Conservation (phyloP, 2,329 filamentous ascomycete genomes). For the Paecilomyces dactylethromorphus region DNA sequence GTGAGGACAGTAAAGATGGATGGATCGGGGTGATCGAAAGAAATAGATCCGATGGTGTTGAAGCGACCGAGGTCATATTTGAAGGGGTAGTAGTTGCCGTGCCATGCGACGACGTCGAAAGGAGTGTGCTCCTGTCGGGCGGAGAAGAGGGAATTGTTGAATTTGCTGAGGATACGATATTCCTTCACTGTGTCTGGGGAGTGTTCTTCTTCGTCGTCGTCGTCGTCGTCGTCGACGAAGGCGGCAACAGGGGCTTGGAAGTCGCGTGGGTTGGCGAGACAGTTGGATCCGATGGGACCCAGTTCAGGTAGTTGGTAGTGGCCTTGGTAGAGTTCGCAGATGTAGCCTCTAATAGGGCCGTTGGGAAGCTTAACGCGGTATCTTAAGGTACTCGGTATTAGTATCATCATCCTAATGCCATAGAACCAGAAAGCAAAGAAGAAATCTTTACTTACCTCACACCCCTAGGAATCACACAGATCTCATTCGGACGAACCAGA, state of each 20-base stretch:
- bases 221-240: constrained; percentile 57
- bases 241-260: constrained; percentile 66
- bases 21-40: constrained; percentile 71
- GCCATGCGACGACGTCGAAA: constrained; percentile 75
- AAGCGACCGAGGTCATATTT: constrained; percentile 77
- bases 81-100: constrained; percentile 72
- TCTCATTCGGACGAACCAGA: constrained; percentile 71
- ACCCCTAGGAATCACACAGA: constrained; percentile 68
- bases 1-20: constrained; percentile 67
- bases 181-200: constrained; percentile 34
- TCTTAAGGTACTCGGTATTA: constrained; percentile 11
- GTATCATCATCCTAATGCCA: not conserved
- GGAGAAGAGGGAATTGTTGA: constrained; percentile 60
- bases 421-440: not conserved
- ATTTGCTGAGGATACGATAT: constrained; percentile 57
- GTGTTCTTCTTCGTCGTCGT: constrained; percentile 49
- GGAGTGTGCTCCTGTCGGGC: constrained; percentile 64
- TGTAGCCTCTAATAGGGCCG: constrained; percentile 63
- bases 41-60: constrained; percentile 66
- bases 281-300: constrained; percentile 66
- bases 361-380: constrained; percentile 63
- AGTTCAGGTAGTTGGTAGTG: constrained; percentile 67
- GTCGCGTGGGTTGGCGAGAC: constrained; percentile 68
- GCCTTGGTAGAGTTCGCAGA: constrained; percentile 66
- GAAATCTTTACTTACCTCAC: constrained; percentile 42